Conservation (phyloP, 306 rosid species). For the Rosa multiflora region DNA sequence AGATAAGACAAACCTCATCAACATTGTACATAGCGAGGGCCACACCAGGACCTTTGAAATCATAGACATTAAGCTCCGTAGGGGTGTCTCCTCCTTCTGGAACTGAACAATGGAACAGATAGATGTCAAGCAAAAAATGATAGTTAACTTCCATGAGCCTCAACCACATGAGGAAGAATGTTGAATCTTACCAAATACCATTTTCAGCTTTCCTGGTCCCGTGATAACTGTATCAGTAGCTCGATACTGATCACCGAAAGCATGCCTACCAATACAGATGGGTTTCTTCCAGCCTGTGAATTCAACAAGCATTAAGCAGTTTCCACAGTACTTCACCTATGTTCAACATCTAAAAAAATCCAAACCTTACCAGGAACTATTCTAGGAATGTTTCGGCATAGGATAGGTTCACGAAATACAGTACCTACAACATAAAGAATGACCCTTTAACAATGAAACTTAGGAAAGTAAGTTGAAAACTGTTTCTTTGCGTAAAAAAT, state of each 20-base stretch:
- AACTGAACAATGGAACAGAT: conserved; percentile 44
- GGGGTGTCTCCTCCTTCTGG: conserved; percentile 74
- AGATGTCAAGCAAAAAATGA: conserved; percentile 18
- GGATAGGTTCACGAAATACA: conserved; percentile 94
- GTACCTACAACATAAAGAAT: conserved; percentile 54
- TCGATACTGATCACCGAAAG: conserved; percentile 98
- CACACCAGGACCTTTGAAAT: conserved; percentile 88
- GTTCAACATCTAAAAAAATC: conserved; percentile 20
- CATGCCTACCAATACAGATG: conserved; percentile 97
- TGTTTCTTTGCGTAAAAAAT: neutral
- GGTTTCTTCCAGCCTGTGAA: conserved; percentile 95
- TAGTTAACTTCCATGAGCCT: conserved; percentile 4
- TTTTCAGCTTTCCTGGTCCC: conserved; percentile 90
- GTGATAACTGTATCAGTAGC: conserved; percentile 75
- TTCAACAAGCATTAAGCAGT: conserved; percentile 39
- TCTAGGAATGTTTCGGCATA: conserved; percentile 79
- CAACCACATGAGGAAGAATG: conserved; percentile 17
- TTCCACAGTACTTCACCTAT: conserved; percentile 19
- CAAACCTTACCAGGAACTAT: conserved; percentile 64
- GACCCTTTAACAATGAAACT: neutral
- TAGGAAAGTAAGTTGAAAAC: neutral
- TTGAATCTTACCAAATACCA: conserved; percentile 77
- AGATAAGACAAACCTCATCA: conserved; percentile 68
- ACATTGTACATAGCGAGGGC: conserved; percentile 95
- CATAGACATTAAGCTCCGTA: conserved; percentile 73